Conservation (phyloP, 495 filamentous ascomycete species). For the Neurospora sp. region DNA sequence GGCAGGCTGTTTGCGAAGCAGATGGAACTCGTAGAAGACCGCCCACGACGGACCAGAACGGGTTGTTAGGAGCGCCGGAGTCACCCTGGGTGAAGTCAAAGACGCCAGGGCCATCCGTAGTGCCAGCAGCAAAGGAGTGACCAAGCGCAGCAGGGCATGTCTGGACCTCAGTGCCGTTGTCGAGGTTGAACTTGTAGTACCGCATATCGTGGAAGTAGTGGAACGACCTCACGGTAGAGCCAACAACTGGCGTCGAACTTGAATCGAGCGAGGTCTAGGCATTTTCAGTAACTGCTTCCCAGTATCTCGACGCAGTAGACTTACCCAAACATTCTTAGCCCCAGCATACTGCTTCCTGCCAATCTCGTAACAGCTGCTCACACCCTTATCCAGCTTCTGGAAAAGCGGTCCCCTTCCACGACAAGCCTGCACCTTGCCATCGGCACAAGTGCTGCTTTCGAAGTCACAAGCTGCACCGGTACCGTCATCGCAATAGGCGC, state of each 20-base stretch:
- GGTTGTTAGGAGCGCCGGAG: slow-evolving; percentile 58
- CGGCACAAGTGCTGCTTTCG: slow-evolving; percentile 66
- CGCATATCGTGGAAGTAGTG: slow-evolving; percentile 60
- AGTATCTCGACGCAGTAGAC: not conserved
- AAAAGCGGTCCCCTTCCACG: slow-evolving; percentile 77
- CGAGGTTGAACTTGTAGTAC: slow-evolving; percentile 53
- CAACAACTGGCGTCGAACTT: slow-evolving; percentile 32
- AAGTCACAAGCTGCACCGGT: slow-evolving; percentile 55
- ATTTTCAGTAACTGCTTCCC: not conserved
- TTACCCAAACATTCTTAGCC: slow-evolving; percentile 51
- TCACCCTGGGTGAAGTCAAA: slow-evolving; percentile 92
- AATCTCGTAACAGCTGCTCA: slow-evolving; percentile 66
- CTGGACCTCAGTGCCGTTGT: slow-evolving; percentile 60
- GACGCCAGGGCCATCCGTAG: slow-evolving; percentile 80
- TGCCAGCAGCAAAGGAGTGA: slow-evolving; percentile 87
- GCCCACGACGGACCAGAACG: slow-evolving; percentile 75
- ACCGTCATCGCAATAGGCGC: slow-evolving; percentile 72
- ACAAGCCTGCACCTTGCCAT: slow-evolving; percentile 60
- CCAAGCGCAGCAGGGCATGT: slow-evolving; percentile 92
- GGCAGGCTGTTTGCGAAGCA: slow-evolving; percentile 64
- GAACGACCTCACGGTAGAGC: slow-evolving; percentile 49
- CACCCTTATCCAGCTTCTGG: slow-evolving; percentile 55
- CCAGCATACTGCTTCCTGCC: slow-evolving; percentile 55
- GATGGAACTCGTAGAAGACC: slow-evolving; percentile 59
- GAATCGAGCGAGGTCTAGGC: slow-evolving; percentile 30